Conservation (phyloP, 352 stramenopile species). For the Phytophthora capsici region DNA sequence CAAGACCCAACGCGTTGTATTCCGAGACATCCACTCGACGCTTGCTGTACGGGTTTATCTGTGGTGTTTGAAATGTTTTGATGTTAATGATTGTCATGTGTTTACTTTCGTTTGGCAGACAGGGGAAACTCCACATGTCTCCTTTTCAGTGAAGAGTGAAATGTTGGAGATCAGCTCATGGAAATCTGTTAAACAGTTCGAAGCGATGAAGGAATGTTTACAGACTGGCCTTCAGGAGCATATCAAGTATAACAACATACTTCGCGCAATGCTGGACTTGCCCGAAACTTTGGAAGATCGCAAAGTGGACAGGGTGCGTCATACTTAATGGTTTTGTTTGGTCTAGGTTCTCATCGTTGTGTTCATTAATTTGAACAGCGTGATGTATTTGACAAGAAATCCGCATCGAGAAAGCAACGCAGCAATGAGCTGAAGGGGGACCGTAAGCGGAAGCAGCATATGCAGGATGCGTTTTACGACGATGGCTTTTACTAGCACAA, state of each 20-base stretch:
- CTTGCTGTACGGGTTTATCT: slow-evolving; percentile 55
- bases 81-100: slow-evolving; percentile 4
- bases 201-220: slow-evolving; percentile 81
- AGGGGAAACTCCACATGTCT: slow-evolving; percentile 80
- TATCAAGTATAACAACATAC: slow-evolving; percentile 91
- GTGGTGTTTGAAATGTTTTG: background rate
- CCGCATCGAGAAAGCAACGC: slow-evolving; percentile 70
- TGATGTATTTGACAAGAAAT: slow-evolving; percentile 88
- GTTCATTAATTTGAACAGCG: slow-evolving; percentile 42
- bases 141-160: slow-evolving; percentile 81
- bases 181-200: slow-evolving; percentile 84
- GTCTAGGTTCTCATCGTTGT: slow-evolving; percentile 9
- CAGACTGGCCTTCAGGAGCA: slow-evolving; percentile 81
- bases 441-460: slow-evolving; percentile 76
- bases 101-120: slow-evolving; percentile 43
- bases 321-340: background rate
- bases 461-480: slow-evolving; percentile 78
- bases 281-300: slow-evolving; percentile 79
- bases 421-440: slow-evolving; percentile 86
- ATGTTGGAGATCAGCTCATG: slow-evolving; percentile 78
- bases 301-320: slow-evolving; percentile 72
- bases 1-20: slow-evolving; percentile 85
- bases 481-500: slow-evolving; percentile 39
- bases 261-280: slow-evolving; percentile 77
- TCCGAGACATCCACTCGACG: slow-evolving; percentile 84